phyloP scores from a whole-genome alignment of 2,329 filamentous ascomycete species.

The Epichloe amarillans region DNA sequence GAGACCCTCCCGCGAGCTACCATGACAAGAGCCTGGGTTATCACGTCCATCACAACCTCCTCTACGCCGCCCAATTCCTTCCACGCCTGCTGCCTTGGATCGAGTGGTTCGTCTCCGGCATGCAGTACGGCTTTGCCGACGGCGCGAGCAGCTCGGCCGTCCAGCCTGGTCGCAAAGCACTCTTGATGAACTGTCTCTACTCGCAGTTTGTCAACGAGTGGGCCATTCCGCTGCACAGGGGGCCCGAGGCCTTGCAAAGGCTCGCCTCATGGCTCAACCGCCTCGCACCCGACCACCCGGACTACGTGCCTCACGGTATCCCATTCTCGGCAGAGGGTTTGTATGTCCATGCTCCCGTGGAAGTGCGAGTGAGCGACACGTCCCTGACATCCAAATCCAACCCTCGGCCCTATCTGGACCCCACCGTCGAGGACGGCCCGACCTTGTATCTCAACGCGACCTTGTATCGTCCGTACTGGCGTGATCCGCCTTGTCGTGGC shows the following conservation, averaged over 20 bases:
- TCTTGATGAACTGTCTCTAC: constrained; percentile 95
- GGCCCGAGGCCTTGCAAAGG: constrained; percentile 73
- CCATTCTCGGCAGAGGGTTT: constrained; percentile 68
- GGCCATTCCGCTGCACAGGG: constrained; percentile 76
- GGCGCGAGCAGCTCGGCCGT: constrained; percentile 58
- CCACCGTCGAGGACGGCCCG: constrained; percentile 52
- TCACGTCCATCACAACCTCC: constrained; percentile 81
- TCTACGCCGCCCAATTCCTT: constrained; percentile 65
- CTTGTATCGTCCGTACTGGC: constrained; percentile 68
- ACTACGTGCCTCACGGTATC: constrained; percentile 53
- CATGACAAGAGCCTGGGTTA: constrained; percentile 76
- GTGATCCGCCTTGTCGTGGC: constrained; percentile 60
- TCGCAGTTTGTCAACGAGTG: constrained; percentile 99
- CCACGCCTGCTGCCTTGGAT: constrained; percentile 74
- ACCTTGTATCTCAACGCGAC: constrained; percentile 85
- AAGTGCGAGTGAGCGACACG: constrained; percentile 76
- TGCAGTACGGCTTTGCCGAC: constrained; percentile 87
- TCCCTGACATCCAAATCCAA: constrained; percentile 21
- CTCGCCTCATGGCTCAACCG: constrained; percentile 75
- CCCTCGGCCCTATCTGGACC: constrained; percentile 47
- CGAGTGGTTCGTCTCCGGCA: constrained; percentile 93
- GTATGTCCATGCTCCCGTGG: constrained; percentile 80
- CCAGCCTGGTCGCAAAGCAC: constrained; percentile 63
- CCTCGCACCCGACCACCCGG: constrained; percentile 46
- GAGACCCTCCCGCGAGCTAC: constrained; percentile 52